Evolutionary conservation across 768 basidiomycete species (phyloP).

Genomic region (Leccinum boreale): DNA sequence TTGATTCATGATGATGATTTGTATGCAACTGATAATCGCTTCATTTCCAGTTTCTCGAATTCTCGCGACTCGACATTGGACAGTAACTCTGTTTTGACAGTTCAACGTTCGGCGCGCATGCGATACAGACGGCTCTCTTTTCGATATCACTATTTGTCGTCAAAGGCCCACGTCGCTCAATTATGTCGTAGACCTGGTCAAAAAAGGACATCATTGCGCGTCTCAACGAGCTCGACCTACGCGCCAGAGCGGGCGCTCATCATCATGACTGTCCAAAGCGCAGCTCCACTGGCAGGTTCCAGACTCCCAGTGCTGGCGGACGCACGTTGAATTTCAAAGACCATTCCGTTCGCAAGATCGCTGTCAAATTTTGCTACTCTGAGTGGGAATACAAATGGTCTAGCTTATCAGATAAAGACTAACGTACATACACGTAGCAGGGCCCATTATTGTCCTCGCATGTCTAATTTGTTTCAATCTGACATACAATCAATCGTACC

Average conservation of each 20-base stretch:
- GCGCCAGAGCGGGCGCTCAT: constrained; percentile 8
- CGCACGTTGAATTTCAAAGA: constrained; percentile 61
- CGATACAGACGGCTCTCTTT: constrained; percentile 29
- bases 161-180: constrained; percentile 31
- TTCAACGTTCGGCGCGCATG: constrained; percentile 23
- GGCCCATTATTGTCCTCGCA: too few species aligned
- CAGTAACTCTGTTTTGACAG: too few species aligned
- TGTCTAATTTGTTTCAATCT: neutral
- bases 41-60: neutral
- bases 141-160: constrained; percentile 32
- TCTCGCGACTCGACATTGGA: neutral
- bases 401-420: constrained; percentile 64
- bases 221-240: constrained; percentile 52
- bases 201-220: constrained; percentile 70
- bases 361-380: constrained; percentile 88
- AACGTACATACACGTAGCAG: too few species aligned
- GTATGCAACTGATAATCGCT: too few species aligned
- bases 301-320: constrained; percentile 10
- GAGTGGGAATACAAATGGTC: constrained; percentile 88
- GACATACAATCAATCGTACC: neutral
- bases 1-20: too few species aligned
- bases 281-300: constrained; percentile 2
- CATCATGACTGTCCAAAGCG: constrained; percentile 16
- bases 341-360: constrained; percentile 83
- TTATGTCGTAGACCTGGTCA: constrained; percentile 51